phyloP scores from a whole-genome alignment of 441 rosid species.

The Bruguiera hainesii region DNA sequence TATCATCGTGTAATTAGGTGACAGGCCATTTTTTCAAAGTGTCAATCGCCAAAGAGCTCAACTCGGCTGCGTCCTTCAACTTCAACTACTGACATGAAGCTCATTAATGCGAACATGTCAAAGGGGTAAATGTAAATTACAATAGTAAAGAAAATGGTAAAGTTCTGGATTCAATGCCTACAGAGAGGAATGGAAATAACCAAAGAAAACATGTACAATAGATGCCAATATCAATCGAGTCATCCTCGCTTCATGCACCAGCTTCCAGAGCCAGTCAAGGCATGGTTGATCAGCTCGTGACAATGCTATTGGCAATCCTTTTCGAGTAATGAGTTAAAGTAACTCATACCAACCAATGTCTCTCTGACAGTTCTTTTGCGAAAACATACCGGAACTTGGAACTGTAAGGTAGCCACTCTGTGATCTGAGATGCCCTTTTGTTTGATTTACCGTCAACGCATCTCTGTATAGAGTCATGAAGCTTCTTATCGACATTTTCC shows the following conservation, averaged over 20 bases:
- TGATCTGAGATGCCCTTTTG: slow-evolving; percentile 53
- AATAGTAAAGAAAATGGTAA: neutral
- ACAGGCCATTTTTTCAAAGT: neutral
- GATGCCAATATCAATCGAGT: slow-evolving; percentile 2
- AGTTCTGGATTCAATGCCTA: neutral
- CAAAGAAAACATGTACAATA: slow-evolving; percentile 23
- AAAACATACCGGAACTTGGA: slow-evolving; percentile 69
- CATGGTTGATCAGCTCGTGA: slow-evolving; percentile 11
- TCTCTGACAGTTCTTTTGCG: slow-evolving; percentile 66
- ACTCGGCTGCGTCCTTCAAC: neutral
- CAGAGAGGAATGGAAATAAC: slow-evolving; percentile 1
- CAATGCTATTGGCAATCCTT: slow-evolving; percentile 8
- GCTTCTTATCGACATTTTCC: slow-evolving; percentile 57
- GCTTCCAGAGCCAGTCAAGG: neutral
- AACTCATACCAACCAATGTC: slow-evolving; percentile 51
- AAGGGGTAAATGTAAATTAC: neutral
- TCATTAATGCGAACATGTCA: slow-evolving; percentile 5
- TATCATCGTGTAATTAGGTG: too few relatives aligned
- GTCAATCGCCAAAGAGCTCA: neutral
- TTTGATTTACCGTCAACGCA: slow-evolving; percentile 44
- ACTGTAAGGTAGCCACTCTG: slow-evolving; percentile 75
- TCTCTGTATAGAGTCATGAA: slow-evolving; percentile 51
- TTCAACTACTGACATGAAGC: neutral
- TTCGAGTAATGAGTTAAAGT: slow-evolving; percentile 12
- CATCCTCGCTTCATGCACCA: neutral